A percentile compares a stretch with the other conserved stretches of the same genome.
These are phyloP conservation scores for Tolypocladium ovalisporum DNA, from an alignment of 2,329 filamentous ascomycete species.

Conservation along the genomic window DNA sequence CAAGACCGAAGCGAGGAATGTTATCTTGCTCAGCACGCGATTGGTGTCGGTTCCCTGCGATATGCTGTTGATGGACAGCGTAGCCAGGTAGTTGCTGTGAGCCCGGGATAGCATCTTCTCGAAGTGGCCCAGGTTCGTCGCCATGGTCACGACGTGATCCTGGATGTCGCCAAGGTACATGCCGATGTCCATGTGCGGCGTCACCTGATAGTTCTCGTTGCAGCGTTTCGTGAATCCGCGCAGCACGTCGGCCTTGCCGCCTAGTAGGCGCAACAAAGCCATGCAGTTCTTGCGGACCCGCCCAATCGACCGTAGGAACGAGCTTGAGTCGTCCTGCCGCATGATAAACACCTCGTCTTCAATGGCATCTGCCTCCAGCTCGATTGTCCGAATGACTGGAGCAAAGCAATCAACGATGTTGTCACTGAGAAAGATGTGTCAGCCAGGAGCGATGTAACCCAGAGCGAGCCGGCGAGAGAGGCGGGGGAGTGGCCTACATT, in stretches of 20 bases:
- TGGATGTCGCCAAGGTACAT: constrained; percentile 96
- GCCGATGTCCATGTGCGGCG: constrained; percentile 90
- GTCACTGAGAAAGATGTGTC: constrained; percentile 45
- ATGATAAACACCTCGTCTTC: constrained; percentile 94
- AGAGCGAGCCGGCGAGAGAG: background rate
- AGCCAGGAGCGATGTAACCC: constrained; percentile 5
- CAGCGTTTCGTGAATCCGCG: constrained; percentile 96
- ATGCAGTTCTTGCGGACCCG: constrained; percentile 90
- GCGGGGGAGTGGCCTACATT: constrained; percentile 53
- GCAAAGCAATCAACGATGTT: constrained; percentile 96
- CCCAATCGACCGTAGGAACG: constrained; percentile 80
- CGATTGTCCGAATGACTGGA: constrained; percentile 77
- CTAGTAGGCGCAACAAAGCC: constrained; percentile 81
- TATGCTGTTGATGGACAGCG: constrained; percentile 86
- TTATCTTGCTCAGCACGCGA: constrained; percentile 86
- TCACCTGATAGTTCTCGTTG: constrained; percentile 94
- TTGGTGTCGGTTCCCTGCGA: constrained; percentile 82
- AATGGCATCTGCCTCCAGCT: constrained; percentile 81
- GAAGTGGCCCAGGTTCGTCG: constrained; percentile 88
- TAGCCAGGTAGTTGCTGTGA: constrained; percentile 93
- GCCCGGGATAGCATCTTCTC: constrained; percentile 94
- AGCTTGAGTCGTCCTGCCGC: constrained; percentile 77
- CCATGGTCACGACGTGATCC: constrained; percentile 99
- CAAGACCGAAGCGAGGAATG: constrained; percentile 85
- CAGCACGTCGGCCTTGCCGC: constrained; percentile 97